Evolutionary conservation across 192 early-diverging fungal species (phyloP).

Genomic region (Coemansia sp.): DNA sequence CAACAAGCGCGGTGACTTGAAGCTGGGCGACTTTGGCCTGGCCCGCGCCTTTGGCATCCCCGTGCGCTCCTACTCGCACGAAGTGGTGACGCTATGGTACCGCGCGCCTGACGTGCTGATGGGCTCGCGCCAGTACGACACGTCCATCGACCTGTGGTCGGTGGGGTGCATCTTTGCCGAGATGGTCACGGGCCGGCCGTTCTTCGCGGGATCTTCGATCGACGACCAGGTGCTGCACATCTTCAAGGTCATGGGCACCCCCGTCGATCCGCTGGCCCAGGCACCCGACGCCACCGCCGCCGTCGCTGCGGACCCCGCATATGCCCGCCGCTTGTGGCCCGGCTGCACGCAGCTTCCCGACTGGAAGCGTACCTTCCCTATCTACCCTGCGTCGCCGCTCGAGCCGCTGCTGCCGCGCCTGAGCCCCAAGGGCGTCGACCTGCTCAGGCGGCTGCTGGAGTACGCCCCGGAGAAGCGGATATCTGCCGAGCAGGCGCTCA

Average conservation of each 20-base stretch:
- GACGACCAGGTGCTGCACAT: conserved; percentile 84
- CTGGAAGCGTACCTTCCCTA: conserved; percentile 73
- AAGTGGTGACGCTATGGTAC: conserved; percentile 87
- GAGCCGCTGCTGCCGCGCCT: conserved; percentile 78
- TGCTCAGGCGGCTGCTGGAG: conserved; percentile 68
- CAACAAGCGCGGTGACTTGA: conserved; percentile 83
- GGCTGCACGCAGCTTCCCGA: conserved; percentile 80
- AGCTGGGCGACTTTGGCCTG: conserved; percentile 91
- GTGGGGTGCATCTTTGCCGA: conserved; percentile 87
- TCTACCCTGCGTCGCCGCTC: conserved; percentile 64
- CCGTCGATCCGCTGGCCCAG: conserved; percentile 58
- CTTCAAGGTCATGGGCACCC: conserved; percentile 86
- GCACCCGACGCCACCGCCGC: not conserved
- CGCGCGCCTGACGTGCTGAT: conserved; percentile 82
- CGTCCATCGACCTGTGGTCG: conserved; percentile 85
- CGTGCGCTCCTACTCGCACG: conserved; percentile 76
- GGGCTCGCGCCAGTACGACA: conserved; percentile 83
- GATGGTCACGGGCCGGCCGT: conserved; percentile 80
- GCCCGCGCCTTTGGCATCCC: conserved; percentile 97
- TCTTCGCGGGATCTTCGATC: conserved; percentile 87
- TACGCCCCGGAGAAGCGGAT: conserved; percentile 77
- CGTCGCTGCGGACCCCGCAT: conserved; percentile 7
- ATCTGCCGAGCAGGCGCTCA: conserved; percentile 68
- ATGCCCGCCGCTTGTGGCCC: conserved; percentile 61
- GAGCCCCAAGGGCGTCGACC: conserved; percentile 75